Evolutionary conservation across 768 basidiomycete genomes (phyloP).

Genomic region (Ramaria sp.): DNA sequence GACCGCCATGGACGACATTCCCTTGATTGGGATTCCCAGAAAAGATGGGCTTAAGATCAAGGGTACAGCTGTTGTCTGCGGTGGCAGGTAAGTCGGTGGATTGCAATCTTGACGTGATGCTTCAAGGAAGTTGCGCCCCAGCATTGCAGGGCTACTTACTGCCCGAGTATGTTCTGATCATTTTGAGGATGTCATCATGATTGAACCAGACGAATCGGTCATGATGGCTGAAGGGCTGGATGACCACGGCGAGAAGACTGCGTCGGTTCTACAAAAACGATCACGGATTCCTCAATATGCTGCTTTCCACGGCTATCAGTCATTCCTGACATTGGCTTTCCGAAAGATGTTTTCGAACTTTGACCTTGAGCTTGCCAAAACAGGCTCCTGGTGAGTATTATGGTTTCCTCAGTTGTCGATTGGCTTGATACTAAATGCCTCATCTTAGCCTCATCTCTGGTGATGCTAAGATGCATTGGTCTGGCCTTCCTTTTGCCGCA

Average conservation of each 20-base stretch:
- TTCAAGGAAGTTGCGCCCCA: not conserved
- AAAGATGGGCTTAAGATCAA: not conserved
- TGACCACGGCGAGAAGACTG: not conserved
- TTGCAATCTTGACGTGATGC: not conserved
- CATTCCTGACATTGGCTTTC: not conserved
- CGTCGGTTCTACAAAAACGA: not conserved
- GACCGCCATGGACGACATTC: not conserved
- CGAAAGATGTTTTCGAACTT: slow-evolving; percentile 1
- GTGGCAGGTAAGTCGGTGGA: not conserved
- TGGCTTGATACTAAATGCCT: not conserved
- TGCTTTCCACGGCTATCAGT: slow-evolving; percentile 5
- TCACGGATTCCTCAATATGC: slow-evolving; percentile 3
- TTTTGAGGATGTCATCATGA: slow-evolving; percentile 19
- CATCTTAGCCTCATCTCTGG: not conserved
- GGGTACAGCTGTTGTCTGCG: slow-evolving; percentile 1
- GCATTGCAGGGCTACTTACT: slow-evolving; percentile 19
- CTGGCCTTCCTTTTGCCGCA: not conserved
- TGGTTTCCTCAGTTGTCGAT: not conserved
- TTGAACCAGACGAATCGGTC: slow-evolving; percentile 19
- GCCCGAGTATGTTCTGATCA: slow-evolving; percentile 20
- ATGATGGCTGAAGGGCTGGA: slow-evolving; percentile 1
- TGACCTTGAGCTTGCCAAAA: not conserved
- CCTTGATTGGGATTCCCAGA: not conserved
- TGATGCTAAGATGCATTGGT: not conserved
- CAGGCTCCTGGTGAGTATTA: not conserved